Evolutionary conservation across 2,329 filamentous ascomycete species (phyloP).

Genomic region (Penicillium digitatum): DNA sequence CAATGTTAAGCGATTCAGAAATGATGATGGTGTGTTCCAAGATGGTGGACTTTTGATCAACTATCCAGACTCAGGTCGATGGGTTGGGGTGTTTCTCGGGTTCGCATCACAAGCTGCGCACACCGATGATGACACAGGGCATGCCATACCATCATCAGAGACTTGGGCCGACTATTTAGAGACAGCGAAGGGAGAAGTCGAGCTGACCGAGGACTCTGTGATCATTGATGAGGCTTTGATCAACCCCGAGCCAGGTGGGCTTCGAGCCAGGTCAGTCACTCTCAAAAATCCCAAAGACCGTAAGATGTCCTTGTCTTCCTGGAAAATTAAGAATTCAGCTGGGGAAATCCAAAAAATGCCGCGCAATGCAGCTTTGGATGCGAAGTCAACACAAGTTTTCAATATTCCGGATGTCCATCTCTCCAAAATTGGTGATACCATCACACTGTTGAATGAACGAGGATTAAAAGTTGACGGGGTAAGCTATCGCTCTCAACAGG

Average conservation of each 20-base stretch:
- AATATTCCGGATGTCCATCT: not conserved
- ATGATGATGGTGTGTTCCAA: not conserved
- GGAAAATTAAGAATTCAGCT: not conserved
- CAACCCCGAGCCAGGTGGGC: too few relatives aligned
- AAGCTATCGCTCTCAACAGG: not conserved
- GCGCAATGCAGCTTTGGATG: not conserved
- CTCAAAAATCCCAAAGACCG: not conserved
- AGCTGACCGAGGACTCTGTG: not conserved
- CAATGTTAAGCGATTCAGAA: not conserved
- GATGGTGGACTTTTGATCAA: not conserved
- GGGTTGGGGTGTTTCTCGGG: not conserved
- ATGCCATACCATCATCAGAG: not conserved
- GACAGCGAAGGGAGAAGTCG: not conserved
- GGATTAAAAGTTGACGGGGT: not conserved
- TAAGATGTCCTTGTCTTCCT: not conserved
- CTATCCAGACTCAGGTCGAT: not conserved
- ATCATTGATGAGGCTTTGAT: not conserved
- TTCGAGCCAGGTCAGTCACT: not conserved
- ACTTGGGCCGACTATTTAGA: not conserved
- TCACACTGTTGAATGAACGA: not conserved
- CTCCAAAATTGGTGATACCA: not conserved
- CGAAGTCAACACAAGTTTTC: not conserved
- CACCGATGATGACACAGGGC: not conserved
- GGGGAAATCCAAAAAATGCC: not conserved
- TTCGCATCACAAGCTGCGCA: not conserved